Evolutionary conservation across 352 stramenopile genomes (phyloP), one percentile per base, ranked within the genome.

Genomic region (Globisporangium emineosum): DNA sequence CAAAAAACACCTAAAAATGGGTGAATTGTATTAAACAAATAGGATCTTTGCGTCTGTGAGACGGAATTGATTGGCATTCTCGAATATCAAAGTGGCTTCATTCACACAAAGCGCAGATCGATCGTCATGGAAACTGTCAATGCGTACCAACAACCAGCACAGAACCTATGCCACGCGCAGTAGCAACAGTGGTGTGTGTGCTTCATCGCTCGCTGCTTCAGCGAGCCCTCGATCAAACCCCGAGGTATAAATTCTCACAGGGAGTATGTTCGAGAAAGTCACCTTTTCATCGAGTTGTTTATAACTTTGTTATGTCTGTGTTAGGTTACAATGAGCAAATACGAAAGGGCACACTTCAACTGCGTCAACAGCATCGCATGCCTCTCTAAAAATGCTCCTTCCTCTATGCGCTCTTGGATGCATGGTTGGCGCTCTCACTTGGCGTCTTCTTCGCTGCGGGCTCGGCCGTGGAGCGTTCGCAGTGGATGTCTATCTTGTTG

Each of bases 401-500:
- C 25, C 13, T 40, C 30, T 58, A 58, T n/a, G 52, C 52, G 52
- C 52, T 58, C 30, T 58, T 58, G 30, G 52, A 58, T 10, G 52
- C 52, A 29, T 58, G 30, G 30, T 30, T 58, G n/a, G 52, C 32
- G 30, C 30, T 58, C 17, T 5, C 40, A 23, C 40, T 47, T 3
- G 6, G 17, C 45, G 45, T 29, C 9, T 52, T 27, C 30, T 12
- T 58, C 30, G 5, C 27, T 32, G 40, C 10, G 19, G 43, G 29
- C 42, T 57, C 51, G 30, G 15, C 13, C 21, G 35, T n/a, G 2
- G 60, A 47, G 47, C 37, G 35, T 27, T 66, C n/a, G 52, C 40
- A 62, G 54, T 67, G 42, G 33, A 90, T 81, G 43, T 76, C 75
- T 57, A 89, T 91, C 57, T 84, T 75, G n/a, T 64, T 84, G 25